Percentiles rank a stretch among this genome's conserved stretches.
Conservation (phyloP, 2,329 filamentous ascomycete genomes). For the Aspergillaceae sp. region DNA sequence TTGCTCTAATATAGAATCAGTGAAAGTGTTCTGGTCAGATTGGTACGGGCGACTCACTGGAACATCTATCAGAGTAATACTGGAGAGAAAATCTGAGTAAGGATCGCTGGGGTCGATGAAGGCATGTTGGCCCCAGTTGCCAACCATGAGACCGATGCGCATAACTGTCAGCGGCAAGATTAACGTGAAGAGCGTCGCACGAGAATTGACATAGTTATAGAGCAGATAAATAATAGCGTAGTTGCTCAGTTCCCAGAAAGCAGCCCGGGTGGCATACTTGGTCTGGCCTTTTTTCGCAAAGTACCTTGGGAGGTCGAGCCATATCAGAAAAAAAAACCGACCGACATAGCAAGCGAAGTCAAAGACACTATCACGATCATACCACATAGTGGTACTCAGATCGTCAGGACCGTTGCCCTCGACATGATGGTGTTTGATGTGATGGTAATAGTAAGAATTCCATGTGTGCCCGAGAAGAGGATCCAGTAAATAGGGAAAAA, state of each 20-base stretch:
- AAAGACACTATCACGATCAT: slow-evolving; percentile 59
- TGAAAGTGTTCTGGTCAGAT: neutral
- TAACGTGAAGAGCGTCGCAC: slow-evolving; percentile 56
- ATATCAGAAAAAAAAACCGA: slow-evolving; percentile 64
- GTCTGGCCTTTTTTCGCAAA: slow-evolving; percentile 57
- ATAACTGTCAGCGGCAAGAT: slow-evolving; percentile 59
- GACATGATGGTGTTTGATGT: slow-evolving; percentile 78
- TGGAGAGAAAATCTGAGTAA: slow-evolving; percentile 68
- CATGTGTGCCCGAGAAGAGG: slow-evolving; percentile 75
- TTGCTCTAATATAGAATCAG: slow-evolving; percentile 51
- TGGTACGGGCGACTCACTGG: slow-evolving; percentile 47
- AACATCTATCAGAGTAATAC: slow-evolving; percentile 71
- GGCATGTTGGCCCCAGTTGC: slow-evolving; percentile 78
- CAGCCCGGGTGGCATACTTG: slow-evolving; percentile 46
- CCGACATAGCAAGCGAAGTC: slow-evolving; percentile 65
- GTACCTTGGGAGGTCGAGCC: slow-evolving; percentile 67
- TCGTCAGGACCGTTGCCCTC: slow-evolving; percentile 72
- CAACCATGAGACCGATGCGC: slow-evolving; percentile 66
- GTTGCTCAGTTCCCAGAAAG: slow-evolving; percentile 53
- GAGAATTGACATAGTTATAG: slow-evolving; percentile 42
- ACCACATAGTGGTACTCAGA: slow-evolving; percentile 65
- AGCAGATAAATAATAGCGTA: slow-evolving; percentile 47
- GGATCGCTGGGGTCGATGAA: slow-evolving; percentile 68
- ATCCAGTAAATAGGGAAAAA: slow-evolving; percentile 66
- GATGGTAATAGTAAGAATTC: slow-evolving; percentile 79